Percentiles rank a stretch among this genome's conserved stretches.
Conservation (phyloP, 2,329 filamentous ascomycete species). For the Cordyceps cateniannulata region DNA sequence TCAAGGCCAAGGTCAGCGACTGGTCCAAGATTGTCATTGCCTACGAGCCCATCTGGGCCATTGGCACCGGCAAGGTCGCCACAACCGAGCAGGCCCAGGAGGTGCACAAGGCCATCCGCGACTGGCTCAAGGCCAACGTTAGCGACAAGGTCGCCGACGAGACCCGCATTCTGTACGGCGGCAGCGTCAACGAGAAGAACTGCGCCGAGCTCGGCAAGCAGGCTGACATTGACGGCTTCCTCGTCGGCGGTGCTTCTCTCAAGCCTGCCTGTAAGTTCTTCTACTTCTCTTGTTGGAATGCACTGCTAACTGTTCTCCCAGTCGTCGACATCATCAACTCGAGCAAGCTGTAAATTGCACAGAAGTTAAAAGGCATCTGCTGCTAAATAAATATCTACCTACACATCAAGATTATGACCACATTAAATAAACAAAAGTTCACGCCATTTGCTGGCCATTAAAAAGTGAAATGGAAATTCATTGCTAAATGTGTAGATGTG, state of each 20-base stretch:
- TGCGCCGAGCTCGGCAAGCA: constrained; percentile 87
- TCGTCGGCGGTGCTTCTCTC: constrained; percentile 91
- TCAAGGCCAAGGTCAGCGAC: constrained; percentile 69
- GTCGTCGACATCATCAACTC: constrained; percentile 56
- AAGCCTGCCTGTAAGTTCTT: constrained; percentile 80
- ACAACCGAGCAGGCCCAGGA: constrained; percentile 87
- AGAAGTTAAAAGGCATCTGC: neutral
- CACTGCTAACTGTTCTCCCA: constrained; percentile 22
- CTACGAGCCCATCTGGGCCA: constrained; percentile 98
- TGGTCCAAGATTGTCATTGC: constrained; percentile 95
- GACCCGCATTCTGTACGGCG: constrained; percentile 93
- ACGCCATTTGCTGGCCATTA: neutral
- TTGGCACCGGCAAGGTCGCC: constrained; percentile 89
- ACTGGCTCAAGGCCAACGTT: constrained; percentile 78
- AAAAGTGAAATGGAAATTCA: neutral
- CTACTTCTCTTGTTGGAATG: neutral
- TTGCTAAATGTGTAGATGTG: constrained; percentile 10
- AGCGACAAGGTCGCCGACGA: constrained; percentile 69
- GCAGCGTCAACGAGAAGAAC: constrained; percentile 97
- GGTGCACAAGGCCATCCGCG: constrained; percentile 84
- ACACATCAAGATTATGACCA: constrained; percentile 2
- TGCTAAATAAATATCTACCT: constrained; percentile 13
- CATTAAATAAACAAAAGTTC: neutral
- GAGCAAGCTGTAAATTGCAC: constrained; percentile 34
- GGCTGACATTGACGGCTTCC: constrained; percentile 94